phyloP scores from a whole-genome alignment of 257 asterid species.

The Haberlea rhodopensis region DNA sequence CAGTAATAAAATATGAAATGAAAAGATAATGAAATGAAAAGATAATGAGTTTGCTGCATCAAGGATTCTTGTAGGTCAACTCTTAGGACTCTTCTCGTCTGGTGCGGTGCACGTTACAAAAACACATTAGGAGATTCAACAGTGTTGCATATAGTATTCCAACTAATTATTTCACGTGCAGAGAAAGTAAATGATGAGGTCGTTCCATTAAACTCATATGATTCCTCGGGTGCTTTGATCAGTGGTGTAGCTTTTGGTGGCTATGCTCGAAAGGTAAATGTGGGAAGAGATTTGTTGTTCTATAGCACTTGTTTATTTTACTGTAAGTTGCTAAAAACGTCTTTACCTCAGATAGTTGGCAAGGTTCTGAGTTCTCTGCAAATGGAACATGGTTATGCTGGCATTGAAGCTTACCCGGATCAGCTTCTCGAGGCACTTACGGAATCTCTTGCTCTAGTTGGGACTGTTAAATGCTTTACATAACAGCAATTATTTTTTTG shows the following conservation, averaged over 20 bases:
- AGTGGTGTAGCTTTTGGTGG: conserved; percentile 91
- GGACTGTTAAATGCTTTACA: conserved; percentile 66
- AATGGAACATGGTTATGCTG: conserved; percentile 42
- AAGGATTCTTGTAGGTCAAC: too few relatives aligned
- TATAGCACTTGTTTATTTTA: background rate
- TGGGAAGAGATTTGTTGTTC: background rate
- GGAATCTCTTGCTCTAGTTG: conserved; percentile 70
- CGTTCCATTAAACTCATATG: conserved; percentile 7
- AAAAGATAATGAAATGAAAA: too few relatives aligned
- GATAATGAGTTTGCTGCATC: too few relatives aligned
- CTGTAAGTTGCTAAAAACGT: background rate
- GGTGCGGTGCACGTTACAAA: too few relatives aligned
- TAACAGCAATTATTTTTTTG: conserved; percentile 17
- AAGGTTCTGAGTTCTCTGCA: conserved; percentile 54
- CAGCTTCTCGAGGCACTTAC: conserved; percentile 61
- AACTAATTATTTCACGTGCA: conserved; percentile 12
- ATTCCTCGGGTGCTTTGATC: conserved; percentile 54
- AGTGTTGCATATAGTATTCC: background rate
- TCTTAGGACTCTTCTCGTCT: too few relatives aligned
- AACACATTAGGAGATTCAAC: background rate
- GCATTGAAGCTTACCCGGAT: conserved; percentile 65
- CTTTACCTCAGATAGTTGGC: conserved; percentile 64
- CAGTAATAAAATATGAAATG: too few relatives aligned
- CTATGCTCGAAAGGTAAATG: conserved; percentile 75
- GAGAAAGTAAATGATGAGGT: conserved; percentile 30